A percentile compares a stretch with the other conserved stretches of the same genome.
phyloP scores from a whole-genome alignment of 345 rosid genomes.

The Lumnitzera littorea region DNA sequence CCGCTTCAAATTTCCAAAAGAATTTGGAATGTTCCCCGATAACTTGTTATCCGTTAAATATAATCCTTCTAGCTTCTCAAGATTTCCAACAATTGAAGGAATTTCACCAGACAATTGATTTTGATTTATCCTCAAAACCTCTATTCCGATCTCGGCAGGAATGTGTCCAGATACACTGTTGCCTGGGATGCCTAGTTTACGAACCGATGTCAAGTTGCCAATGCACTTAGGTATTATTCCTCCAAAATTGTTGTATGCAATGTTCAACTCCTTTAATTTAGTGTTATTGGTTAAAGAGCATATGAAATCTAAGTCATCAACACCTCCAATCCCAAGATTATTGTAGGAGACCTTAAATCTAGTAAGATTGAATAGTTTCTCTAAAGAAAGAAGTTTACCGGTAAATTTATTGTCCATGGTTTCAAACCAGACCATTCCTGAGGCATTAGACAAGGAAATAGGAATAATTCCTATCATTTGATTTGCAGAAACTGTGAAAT shows the following conservation, averaged over 20 bases:
- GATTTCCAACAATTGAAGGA: slow-evolving; percentile 2
- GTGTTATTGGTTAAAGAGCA: slow-evolving; percentile 12
- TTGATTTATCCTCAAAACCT: rapidly evolving
- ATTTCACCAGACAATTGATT: slow-evolving; percentile 2
- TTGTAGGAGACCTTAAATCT: neutral
- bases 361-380: neutral
- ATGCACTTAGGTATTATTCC: slow-evolving; percentile 12
- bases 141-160: slow-evolving; percentile 10
- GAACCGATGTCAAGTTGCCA: slow-evolving; percentile 3
- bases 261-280: neutral
- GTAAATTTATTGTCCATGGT: neutral
- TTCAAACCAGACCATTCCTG: neutral
- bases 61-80: neutral
- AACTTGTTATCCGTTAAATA: slow-evolving; percentile 1
- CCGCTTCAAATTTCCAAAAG: slow-evolving; percentile 10
- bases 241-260: neutral
- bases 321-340: slow-evolving; percentile 7
- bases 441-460: slow-evolving; percentile 3
- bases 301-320: slow-evolving; percentile 14
- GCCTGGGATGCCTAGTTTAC: rapidly evolving
- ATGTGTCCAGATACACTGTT: slow-evolving; percentile 10
- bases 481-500: neutral
- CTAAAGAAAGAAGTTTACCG: slow-evolving; percentile 10
- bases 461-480: slow-evolving; percentile 14
- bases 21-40: slow-evolving; percentile 8